Evolutionary conservation across 2,329 filamentous ascomycete species (phyloP).

Genomic region (Microsporum ferrugineum): DNA sequence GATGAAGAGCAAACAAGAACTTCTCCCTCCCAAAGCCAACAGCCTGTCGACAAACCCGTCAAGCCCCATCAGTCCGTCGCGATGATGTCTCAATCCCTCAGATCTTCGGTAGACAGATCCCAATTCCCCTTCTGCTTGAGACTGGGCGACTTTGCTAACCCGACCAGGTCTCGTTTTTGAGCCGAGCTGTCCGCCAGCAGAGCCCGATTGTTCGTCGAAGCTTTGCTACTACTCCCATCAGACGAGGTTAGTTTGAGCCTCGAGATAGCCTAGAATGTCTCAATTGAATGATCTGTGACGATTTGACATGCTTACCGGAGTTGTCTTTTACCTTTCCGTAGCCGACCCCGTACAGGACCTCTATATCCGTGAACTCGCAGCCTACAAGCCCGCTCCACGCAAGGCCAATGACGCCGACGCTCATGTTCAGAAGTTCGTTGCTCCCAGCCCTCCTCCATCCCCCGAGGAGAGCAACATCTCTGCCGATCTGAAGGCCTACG

Average conservation of each 20-base stretch:
- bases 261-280: conserved; percentile 2
- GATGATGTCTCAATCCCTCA: conserved; percentile 16
- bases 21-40: not conserved
- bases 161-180: conserved; percentile 48
- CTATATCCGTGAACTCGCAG: conserved; percentile 90
- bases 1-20: not conserved
- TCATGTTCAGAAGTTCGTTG: conserved; percentile 76
- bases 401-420: conserved; percentile 82
- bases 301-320: not conserved
- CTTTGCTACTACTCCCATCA: conserved; percentile 51
- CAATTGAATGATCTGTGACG: conserved; percentile 3
- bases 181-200: conserved; percentile 49
- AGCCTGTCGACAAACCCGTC: conserved; percentile 1
- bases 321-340: conserved; percentile 31
- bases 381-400: conserved; percentile 75
- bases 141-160: conserved; percentile 16
- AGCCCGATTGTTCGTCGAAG: conserved; percentile 47
- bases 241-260: conserved; percentile 43
- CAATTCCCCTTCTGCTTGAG: conserved; percentile 5
- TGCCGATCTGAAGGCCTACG: conserved; percentile 85
- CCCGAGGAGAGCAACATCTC: conserved; percentile 93
- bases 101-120: conserved; percentile 13
- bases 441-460: conserved; percentile 70
- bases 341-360: conserved; percentile 97
- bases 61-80: conserved; percentile 3